Conservation (phyloP, 805 yeast genomes). For the Ogataea populi-albae region DNA sequence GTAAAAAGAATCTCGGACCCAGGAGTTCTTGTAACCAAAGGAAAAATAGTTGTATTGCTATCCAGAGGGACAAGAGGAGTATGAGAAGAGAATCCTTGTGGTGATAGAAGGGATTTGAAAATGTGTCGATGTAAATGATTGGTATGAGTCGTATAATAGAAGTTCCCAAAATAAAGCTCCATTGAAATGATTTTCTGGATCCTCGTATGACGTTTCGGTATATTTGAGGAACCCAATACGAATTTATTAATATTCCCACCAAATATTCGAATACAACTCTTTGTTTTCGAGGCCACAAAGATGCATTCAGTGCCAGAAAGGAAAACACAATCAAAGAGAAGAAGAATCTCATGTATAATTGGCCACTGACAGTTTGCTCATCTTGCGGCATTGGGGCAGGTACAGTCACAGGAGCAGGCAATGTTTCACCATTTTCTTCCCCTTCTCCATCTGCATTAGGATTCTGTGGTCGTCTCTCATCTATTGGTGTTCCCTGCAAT, state of each 20-base stretch:
- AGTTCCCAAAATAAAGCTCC: slow-evolving; percentile 75
- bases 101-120: slow-evolving; percentile 67
- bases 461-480: slow-evolving; percentile 26
- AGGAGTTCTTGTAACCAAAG: slow-evolving; percentile 61
- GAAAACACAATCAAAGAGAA: slow-evolving; percentile 52
- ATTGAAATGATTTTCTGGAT: slow-evolving; percentile 59
- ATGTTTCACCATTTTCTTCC: slow-evolving; percentile 16
- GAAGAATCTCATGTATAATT: slow-evolving; percentile 56
- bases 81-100: slow-evolving; percentile 56
- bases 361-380: slow-evolving; percentile 55
- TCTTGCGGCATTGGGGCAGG: slow-evolving; percentile 36
- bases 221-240: slow-evolving; percentile 88
- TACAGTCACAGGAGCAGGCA: slow-evolving; percentile 21
- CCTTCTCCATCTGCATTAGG: slow-evolving; percentile 14
- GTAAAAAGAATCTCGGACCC: slow-evolving; percentile 84
- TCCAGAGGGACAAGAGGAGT: slow-evolving; percentile 49
- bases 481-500: slow-evolving; percentile 56
- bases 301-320: slow-evolving; percentile 53
- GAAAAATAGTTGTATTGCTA: slow-evolving; percentile 54
- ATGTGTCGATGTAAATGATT: slow-evolving; percentile 48
- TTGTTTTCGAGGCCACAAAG: slow-evolving; percentile 59
- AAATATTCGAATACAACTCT: slow-evolving; percentile 58
- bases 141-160: slow-evolving; percentile 64
- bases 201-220: slow-evolving; percentile 73
- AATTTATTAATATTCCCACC: slow-evolving; percentile 50